Evolutionary conservation across 371 early-diverging fungal species (phyloP), one percentile per base, ranked within the genome.

Genomic region (Cladochytrium tenue): DNA sequence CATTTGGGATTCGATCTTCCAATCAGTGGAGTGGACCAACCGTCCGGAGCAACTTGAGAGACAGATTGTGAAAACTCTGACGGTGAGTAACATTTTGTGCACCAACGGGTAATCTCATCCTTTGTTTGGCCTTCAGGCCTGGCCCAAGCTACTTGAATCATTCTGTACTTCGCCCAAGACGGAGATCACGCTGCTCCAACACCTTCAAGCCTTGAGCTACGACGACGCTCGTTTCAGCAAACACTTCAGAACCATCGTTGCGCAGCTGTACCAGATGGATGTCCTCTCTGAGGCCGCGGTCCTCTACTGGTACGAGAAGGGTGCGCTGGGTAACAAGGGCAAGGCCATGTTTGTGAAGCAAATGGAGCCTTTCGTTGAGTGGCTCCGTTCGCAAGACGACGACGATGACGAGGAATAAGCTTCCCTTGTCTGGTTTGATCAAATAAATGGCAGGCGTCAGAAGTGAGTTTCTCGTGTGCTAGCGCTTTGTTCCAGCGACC

Each of bases 261-360:
- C 89, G 64, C 78, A 84, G 53, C 79, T 95, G 67, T 95, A 95
- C 88, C 88, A 92, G 79, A 82, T 90, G 68, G 96, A 95, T 67
- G 93, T 91, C 26, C 74, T 95, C 52, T 92, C 93, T 3, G 94
- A 93, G 70, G 88, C 86, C 66, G 95, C 94, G 52, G 91, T 95
- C 67, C 75, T 95, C 51, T 95, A 93, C 79, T 95, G 96, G 96
- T 86, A 82, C 20, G 89, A 92, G 67, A 95, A 93, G 83, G 90
- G 91, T 62, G 89, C 88, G 66, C 51, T 64, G 31, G 51, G 56
- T 30, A 72, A 90, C 32, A 90, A 91, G 71, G 95, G 95, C 64
- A 93, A 93, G 79, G 89, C 90, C 23, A 82, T 89, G 59, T 93
- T 95, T 69, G 76, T 92, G 76, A 93, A 93, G 87, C 95, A 94